Evolutionary conservation across 345 rosid species (phyloP).

Genomic region (Durio zibethinus): DNA sequence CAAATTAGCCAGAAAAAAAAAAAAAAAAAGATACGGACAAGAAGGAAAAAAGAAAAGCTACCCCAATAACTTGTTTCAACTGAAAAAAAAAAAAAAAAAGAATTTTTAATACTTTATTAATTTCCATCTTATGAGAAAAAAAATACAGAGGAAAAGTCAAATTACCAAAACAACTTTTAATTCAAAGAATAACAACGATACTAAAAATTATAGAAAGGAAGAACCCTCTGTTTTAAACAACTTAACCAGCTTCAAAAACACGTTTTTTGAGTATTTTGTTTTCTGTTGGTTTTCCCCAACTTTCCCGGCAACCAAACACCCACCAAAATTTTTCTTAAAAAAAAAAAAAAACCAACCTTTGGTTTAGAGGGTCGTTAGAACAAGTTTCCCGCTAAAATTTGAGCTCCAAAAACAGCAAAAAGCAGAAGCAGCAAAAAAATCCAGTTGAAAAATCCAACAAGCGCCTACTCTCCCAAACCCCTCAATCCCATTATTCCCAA

Average conservation of each 20-base stretch:
- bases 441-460: conserved; percentile 10
- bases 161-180: not conserved
- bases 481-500: conserved; percentile 30
- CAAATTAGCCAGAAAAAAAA: not conserved
- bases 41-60: not conserved
- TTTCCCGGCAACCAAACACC: conserved; percentile 28
- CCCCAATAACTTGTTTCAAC: not conserved
- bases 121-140: not conserved
- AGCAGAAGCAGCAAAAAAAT: conserved; percentile 9
- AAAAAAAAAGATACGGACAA: not conserved
- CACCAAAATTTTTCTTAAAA: not conserved
- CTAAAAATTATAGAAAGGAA: not conserved
- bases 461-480: conserved; percentile 10
- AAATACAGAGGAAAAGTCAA: not conserved
- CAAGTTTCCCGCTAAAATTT: conserved; percentile 48
- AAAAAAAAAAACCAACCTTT: conserved; percentile 18
- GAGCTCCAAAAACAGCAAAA: conserved; percentile 1
- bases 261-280: not conserved
- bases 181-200: not conserved
- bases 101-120: not conserved
- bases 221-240: not conserved
- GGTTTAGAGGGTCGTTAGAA: conserved; percentile 22
- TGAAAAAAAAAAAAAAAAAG: not conserved
- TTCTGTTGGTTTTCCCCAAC: not conserved
- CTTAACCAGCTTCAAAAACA: not conserved